Conservation (phyloP, 2,329 filamentous ascomycete species). For the Sporothrix protearum region DNA sequence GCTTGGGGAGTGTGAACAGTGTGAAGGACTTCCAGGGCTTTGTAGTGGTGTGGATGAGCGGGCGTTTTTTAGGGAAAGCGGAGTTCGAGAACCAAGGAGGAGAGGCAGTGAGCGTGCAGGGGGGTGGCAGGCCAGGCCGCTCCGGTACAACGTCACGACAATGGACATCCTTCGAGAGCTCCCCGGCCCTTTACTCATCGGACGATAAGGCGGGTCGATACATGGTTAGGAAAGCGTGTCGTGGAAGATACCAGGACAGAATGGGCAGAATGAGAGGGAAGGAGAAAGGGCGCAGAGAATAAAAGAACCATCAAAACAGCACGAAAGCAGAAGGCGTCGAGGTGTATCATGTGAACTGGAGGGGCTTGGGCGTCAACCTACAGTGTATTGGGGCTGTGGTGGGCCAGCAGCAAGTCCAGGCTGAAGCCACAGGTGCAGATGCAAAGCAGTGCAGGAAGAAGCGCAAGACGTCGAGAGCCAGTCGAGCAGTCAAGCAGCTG, state of each 20-base stretch:
- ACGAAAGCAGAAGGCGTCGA: neutral
- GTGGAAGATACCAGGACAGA: neutral
- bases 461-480: constrained; percentile 4
- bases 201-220: constrained; percentile 10
- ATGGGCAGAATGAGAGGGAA: neutral
- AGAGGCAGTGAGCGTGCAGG: constrained; percentile 11
- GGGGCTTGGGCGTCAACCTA: constrained; percentile 15
- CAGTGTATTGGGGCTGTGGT: constrained; percentile 13
- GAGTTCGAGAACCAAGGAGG: neutral
- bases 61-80: constrained; percentile 4
- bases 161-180: neutral
- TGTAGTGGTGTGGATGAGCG: constrained; percentile 4
- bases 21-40: neutral
- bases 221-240: neutral
- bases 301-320: neutral
- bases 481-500: constrained; percentile 3
- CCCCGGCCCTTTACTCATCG: constrained; percentile 7
- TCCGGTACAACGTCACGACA: constrained; percentile 5
- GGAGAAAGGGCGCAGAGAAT: too few species aligned
- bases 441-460: constrained; percentile 6
- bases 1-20: neutral
- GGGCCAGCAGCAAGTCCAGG: constrained; percentile 22
- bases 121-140: neutral
- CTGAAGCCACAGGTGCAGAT: constrained; percentile 20
- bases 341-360: neutral